Base-by-base conservation (phyloP, 495 filamentous ascomycete species). In the Stereocaulon alpinum region DNA sequence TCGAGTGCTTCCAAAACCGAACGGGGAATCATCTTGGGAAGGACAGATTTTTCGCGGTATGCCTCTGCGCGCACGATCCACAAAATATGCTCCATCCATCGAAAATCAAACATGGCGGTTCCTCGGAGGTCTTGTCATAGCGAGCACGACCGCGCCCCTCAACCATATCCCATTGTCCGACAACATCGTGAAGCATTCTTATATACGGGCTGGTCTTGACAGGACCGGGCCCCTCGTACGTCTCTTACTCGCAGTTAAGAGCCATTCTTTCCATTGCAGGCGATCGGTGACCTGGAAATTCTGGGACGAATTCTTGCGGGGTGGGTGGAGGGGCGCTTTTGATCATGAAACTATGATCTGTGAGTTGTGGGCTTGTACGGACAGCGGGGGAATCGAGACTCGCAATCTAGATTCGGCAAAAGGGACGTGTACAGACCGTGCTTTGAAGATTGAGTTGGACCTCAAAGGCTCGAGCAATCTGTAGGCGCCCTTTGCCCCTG, bases 231-330 rank as follows among this genome's bases (percentile, higher is more conserved):
- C 52, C 40, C 22, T 55, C 52, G 52, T 55, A 43, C 17, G 42
- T 55, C 40, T 55, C 52, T n/a, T 55, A 55, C 40, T 55, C 52
- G 40, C 52, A 37, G 22, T 18, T 5, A 32, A 55, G 52, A 30
- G 52, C 52, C 52, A 41, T 55, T 55, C 52, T 55, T 55, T 55
- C 52, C 52, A 55, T 55, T 43, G 52, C 52, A 43, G 37, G 52
- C 52, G 52, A 55, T 32, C 52, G 22, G 12, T 55, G 52, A 55
- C 52, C 52, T 55, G 52, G 40, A 6, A 5, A 9, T 55, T 55
- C 42, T 32, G 52, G 9, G 52, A 10, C 29, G 40, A 1, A 42
- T 55, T 55, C 40, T 43, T 43, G 52, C 12, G 40, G 40, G 52
- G 18, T 55, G 22, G 52, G 52, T 10, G 52, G 52, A 55, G 52